Percentiles rank a stretch among this genome's conserved stretches.
phyloP scores from a whole-genome alignment of 305 asterid species.

The Solanum hybrid region DNA sequence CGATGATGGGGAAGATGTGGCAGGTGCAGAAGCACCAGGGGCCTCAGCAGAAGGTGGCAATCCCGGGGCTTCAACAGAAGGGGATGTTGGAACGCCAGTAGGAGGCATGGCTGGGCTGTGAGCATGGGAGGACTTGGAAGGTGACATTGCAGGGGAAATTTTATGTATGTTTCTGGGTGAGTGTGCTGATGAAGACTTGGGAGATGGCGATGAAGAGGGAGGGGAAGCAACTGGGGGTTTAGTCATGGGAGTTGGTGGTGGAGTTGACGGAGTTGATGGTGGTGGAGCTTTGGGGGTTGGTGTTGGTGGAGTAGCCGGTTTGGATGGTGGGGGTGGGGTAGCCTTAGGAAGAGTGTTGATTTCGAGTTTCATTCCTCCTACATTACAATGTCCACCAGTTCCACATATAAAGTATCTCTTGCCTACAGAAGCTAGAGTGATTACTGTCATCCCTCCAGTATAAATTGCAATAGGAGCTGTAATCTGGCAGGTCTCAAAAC shows the following conservation, averaged over 20 bases:
- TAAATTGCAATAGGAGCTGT: constrained; percentile 25
- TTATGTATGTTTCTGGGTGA: constrained; percentile 11
- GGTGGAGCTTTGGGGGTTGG: constrained; percentile 9
- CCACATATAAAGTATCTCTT: constrained; percentile 56
- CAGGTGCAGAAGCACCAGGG: constrained; percentile 9
- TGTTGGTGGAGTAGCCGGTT: constrained; percentile 16
- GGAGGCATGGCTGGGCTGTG: constrained; percentile 13
- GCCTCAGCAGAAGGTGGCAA: constrained; percentile 16
- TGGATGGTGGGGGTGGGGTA: constrained; percentile 29
- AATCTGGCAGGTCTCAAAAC: constrained; percentile 36
- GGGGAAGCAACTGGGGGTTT: constrained; percentile 9
- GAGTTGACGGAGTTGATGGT: background rate
- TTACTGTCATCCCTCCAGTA: constrained; percentile 33
- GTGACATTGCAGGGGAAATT: constrained; percentile 20
- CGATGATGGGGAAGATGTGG: constrained; percentile 30
- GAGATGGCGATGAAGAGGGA: constrained; percentile 6
- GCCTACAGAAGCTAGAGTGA: constrained; percentile 46
- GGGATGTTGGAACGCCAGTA: constrained; percentile 10
- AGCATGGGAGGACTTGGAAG: constrained; percentile 13
- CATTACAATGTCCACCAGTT: constrained; percentile 41
- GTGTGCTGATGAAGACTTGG: constrained; percentile 6
- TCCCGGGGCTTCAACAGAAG: background rate
- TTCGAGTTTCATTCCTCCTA: constrained; percentile 54
- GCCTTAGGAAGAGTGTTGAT: constrained; percentile 27
- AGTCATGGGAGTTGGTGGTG: constrained; percentile 16